Conservation (phyloP, 495 filamentous ascomycete species). For the Poronia punctata region DNA sequence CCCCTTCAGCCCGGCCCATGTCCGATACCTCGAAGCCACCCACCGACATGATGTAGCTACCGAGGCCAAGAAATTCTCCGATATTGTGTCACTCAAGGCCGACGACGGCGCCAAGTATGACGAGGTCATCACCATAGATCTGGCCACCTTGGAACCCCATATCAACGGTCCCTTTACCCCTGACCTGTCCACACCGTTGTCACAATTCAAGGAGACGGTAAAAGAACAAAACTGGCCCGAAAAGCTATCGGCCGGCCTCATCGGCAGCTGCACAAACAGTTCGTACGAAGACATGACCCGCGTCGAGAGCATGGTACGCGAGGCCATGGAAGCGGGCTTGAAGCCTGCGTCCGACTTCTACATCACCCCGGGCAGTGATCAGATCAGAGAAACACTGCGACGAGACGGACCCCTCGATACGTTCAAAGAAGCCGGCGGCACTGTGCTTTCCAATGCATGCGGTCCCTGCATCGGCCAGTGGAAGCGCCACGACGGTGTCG, state of each 20-base stretch:
- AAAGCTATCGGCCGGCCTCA: constrained; percentile 83
- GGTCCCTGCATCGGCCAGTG: constrained; percentile 95
- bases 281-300: constrained; percentile 98
- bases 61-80: constrained; percentile 47
- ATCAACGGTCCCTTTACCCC: constrained; percentile 98
- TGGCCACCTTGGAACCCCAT: constrained; percentile 87
- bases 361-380: constrained; percentile 92
- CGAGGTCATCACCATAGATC: constrained; percentile 82
- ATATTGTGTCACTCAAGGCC: constrained; percentile 45
- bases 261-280: constrained; percentile 97
- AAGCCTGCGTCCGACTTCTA: constrained; percentile 88
- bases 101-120: constrained; percentile 83
- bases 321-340: constrained; percentile 77
- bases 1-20: constrained; percentile 43
- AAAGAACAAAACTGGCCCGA: constrained; percentile 82
- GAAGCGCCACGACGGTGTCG: constrained; percentile 78
- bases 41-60: constrained; percentile 65
- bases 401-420: constrained; percentile 77
- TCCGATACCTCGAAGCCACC: constrained; percentile 74
- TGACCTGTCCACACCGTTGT: constrained; percentile 86
- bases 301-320: constrained; percentile 83
- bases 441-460: constrained; percentile 90
- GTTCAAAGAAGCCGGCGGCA: constrained; percentile 82
- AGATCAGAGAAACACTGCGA: constrained; percentile 89
- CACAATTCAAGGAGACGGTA: constrained; percentile 76